Evolutionary conservation across 2,329 filamentous ascomycete species (phyloP).

Genomic region (Macrophomina pseudophaseolina): DNA sequence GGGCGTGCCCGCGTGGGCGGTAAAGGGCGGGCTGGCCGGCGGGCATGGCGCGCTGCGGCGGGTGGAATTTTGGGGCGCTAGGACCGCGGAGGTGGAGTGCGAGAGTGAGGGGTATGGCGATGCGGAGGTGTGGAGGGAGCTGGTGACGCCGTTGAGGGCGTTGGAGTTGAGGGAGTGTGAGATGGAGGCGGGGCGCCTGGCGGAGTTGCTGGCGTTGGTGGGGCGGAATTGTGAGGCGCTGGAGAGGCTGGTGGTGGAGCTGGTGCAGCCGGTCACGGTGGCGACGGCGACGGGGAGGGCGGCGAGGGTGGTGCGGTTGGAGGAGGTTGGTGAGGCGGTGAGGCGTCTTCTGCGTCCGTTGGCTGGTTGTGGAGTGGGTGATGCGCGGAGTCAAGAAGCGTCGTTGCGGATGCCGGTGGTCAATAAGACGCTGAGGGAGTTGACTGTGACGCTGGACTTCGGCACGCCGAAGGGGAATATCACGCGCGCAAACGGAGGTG

Average conservation of each 20-base stretch:
- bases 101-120: neutral
- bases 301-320: neutral
- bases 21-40: neutral
- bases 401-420: no score
- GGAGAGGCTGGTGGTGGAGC: neutral
- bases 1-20: neutral
- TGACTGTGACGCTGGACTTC: neutral
- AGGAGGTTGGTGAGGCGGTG: neutral
- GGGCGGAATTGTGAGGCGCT: neutral
- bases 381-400: neutral
- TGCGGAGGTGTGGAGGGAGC: neutral
- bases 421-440: neutral
- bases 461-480: neutral
- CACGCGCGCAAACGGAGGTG: neutral
- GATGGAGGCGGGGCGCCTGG: neutral
- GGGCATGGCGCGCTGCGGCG: neutral
- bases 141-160: neutral
- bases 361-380: neutral
- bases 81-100: neutral
- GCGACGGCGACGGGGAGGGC: no score
- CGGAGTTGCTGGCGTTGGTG: neutral
- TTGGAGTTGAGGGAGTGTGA: neutral
- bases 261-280: neutral
- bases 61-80: neutral
- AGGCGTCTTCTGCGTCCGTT: neutral